Evolutionary conservation across 78 protist species (phyloP), one percentile per base, ranked within the genome.

Genomic region (Creolimax fragrantissima): DNA sequence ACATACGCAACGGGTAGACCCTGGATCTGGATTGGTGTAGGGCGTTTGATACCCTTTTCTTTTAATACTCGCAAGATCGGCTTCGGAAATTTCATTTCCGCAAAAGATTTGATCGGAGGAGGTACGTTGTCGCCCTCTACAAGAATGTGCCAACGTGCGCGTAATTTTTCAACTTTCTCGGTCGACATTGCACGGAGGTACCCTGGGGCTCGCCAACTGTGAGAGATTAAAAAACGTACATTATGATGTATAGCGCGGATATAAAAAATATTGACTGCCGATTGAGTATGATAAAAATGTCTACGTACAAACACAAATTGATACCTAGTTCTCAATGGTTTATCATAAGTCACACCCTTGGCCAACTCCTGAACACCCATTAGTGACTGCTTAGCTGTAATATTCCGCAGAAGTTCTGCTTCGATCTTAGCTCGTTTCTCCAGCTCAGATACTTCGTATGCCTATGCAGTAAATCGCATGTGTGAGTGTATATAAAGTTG

Each of bases 21-120:
- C 81, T 98, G 99, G 11, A 98, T 94, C 94, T 98, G 99, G 93
- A 98, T 98, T 35, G 99, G 99, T 2, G 99, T 97, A 5, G 99
- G 99, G 58, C 89, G 84, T 39, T 42, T 44, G 42, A 98, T 98
- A 47, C 97, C 98, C 32, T 90, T 92, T 41, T 37, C 35, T n/a
- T 35, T 2, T 5, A 98, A 89, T 2, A 3, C 58, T 2, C 92
- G 86, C 24, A 96, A 43, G 2, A 97, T 89, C 7, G 98, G n/a
- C 2, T n/a, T 2, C 4, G 99, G 99, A 2, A 98, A 89, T 24
- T 95, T 93, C 98, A 98, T 96, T 58, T 97, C 98, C 67, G 74
- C 11, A 32, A 95, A 95, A 2, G 81, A 35, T 32, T 2, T 7
- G 44, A 92, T 86, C 35, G 94, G 92, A 3, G 94, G 94, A 2